Conservation (phyloP, 2,329 filamentous ascomycete genomes). For the Akanthomyces muscarius region DNA sequence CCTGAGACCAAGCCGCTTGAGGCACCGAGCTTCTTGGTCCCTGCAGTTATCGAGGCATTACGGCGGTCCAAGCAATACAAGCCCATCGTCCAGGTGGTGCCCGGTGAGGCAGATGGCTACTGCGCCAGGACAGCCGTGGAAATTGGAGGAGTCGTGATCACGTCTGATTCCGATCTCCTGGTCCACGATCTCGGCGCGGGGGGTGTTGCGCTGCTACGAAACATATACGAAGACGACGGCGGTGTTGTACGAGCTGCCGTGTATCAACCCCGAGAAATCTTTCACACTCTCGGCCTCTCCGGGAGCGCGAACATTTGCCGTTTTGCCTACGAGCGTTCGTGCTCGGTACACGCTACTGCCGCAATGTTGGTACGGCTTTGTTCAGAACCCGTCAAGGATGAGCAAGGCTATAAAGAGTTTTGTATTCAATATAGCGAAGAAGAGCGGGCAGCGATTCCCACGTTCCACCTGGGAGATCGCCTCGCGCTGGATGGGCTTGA, state of each 20-base stretch:
- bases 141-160: conserved; percentile 58
- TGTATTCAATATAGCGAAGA: conserved; percentile 30
- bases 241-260: conserved; percentile 24
- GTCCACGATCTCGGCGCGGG: conserved; percentile 67
- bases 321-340: conserved; percentile 34
- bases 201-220: conserved; percentile 63
- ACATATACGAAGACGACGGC: conserved; percentile 45
- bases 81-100: conserved; percentile 54
- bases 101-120: conserved; percentile 80
- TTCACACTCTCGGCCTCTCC: conserved; percentile 39
- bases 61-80: conserved; percentile 39
- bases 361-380: conserved; percentile 30
- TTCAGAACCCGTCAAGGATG: conserved; percentile 21
- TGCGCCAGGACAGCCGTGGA: conserved; percentile 64
- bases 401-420: conserved; percentile 27
- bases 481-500: conserved; percentile 29
- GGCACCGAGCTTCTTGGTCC: conserved; percentile 69
- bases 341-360: conserved; percentile 27
- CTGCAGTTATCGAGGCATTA: conserved; percentile 70
- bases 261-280: conserved; percentile 36
- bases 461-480: conserved; percentile 9
- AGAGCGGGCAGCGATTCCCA: conserved; percentile 22
- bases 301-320: conserved; percentile 27
- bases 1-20: conserved; percentile 33
- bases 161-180: conserved; percentile 83